phyloP scores from a whole-genome alignment of 2,329 filamentous ascomycete species.

The Diaporthe citri region DNA sequence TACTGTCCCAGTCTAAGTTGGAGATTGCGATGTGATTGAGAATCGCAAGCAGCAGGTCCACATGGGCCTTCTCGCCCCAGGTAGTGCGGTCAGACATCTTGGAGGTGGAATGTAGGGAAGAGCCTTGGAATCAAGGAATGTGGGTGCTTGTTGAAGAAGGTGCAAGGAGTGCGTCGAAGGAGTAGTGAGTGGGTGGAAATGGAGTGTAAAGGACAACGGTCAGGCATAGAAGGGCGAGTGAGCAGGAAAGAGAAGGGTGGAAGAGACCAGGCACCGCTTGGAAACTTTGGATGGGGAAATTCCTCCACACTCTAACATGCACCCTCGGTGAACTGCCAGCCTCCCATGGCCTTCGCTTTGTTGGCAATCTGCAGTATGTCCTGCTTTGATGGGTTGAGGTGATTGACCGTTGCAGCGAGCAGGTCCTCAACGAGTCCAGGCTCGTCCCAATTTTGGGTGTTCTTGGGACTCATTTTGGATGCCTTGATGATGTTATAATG shows the following conservation, averaged over 20 bases:
- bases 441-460: slow-evolving; percentile 53
- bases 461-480: slow-evolving; percentile 5
- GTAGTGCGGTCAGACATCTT: slow-evolving; percentile 30
- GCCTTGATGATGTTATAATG: background rate
- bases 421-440: slow-evolving; percentile 58
- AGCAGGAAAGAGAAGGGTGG: background rate
- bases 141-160: slow-evolving; percentile 37
- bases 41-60: slow-evolving; percentile 52
- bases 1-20: slow-evolving; percentile 43
- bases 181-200: background rate
- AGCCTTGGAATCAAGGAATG: background rate
- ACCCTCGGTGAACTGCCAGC: slow-evolving; percentile 45
- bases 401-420: slow-evolving; percentile 55
- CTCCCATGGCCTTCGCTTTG: slow-evolving; percentile 40
- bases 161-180: background rate
- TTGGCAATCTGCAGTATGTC: slow-evolving; percentile 45
- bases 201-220: background rate
- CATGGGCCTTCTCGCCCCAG: slow-evolving; percentile 40
- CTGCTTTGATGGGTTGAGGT: slow-evolving; percentile 48
- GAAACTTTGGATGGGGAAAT: background rate
- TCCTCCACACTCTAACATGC: slow-evolving; percentile 43
- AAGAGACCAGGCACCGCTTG: background rate
- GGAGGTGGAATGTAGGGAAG: background rate
- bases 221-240: background rate
- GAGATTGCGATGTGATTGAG: slow-evolving; percentile 46